Conservation (phyloP, 2,329 filamentous ascomycete genomes). For the Microsporum audouinii region DNA sequence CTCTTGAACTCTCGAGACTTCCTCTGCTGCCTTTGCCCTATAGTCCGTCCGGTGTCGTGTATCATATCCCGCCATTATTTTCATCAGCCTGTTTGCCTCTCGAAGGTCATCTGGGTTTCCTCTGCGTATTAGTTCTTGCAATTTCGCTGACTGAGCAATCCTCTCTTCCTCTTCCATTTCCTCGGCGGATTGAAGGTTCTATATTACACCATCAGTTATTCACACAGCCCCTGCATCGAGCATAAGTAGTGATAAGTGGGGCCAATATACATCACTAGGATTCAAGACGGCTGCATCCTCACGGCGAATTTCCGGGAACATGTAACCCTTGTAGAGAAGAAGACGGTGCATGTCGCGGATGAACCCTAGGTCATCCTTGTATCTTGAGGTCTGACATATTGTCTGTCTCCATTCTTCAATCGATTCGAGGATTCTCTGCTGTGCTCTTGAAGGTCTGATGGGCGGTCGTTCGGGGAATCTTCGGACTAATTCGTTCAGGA, state of each 20-base stretch:
- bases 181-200: constrained; percentile 92
- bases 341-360: constrained; percentile 96
- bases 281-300: constrained; percentile 96
- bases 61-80: constrained; percentile 97
- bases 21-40: constrained; percentile 90
- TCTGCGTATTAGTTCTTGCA: constrained; percentile 88
- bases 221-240: not conserved
- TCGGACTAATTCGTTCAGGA: constrained; percentile 93
- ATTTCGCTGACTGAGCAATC: constrained; percentile 91
- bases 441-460: constrained; percentile 71
- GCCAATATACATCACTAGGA: constrained; percentile 71
- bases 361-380: constrained; percentile 93
- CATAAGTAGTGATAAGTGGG: constrained; percentile 5
- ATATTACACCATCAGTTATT: constrained; percentile 10
- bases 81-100: constrained; percentile 96
- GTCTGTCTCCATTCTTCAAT: constrained; percentile 98
- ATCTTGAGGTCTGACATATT: constrained; percentile 94
- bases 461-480: constrained; percentile 91
- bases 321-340: constrained; percentile 91
- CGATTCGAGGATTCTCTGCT: constrained; percentile 83
- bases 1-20: constrained; percentile 87
- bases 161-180: constrained; percentile 98
- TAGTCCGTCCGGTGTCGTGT: constrained; percentile 95
- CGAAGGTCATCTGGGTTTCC: constrained; percentile 87
- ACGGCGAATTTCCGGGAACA: constrained; percentile 79